Conservation (phyloP, 2,329 filamentous ascomycete species). For the Aspergillus niger region DNA sequence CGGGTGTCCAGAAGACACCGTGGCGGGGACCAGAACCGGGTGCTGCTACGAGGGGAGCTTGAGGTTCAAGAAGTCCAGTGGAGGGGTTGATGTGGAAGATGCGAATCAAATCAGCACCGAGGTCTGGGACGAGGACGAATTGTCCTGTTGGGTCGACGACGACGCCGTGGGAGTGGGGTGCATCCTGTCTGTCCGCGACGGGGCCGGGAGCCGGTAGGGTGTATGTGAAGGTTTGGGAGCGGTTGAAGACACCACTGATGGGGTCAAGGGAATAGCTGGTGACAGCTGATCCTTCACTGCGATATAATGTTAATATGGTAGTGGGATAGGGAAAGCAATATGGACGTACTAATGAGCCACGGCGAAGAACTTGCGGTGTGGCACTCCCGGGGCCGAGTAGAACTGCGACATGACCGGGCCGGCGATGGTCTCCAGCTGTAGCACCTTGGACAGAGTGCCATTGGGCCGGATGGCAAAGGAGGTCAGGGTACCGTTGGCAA, state of each 20-base stretch:
- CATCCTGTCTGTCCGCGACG: slow-evolving; percentile 54
- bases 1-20: slow-evolving; percentile 52
- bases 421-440: slow-evolving; percentile 12
- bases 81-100: slow-evolving; percentile 54
- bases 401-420: slow-evolving; percentile 23
- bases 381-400: slow-evolving; percentile 13
- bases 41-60: slow-evolving; percentile 45
- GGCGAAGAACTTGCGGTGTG: slow-evolving; percentile 15
- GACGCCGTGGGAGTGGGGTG: slow-evolving; percentile 57
- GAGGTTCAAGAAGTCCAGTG: slow-evolving; percentile 51
- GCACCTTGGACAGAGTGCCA: slow-evolving; percentile 18
- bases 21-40: slow-evolving; percentile 58
- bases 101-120: slow-evolving; percentile 58
- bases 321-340: not conserved
- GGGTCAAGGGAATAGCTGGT: slow-evolving; percentile 17
- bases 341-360: slow-evolving; percentile 24
- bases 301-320: not conserved
- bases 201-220: slow-evolving; percentile 39
- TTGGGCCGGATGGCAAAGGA: slow-evolving; percentile 17
- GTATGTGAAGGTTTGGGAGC: slow-evolving; percentile 21
- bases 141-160: slow-evolving; percentile 45
- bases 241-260: slow-evolving; percentile 7
- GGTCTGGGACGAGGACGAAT: slow-evolving; percentile 56
- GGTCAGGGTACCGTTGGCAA: slow-evolving; percentile 22
- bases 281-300: slow-evolving; percentile 17